Evolutionary conservation across 208 protist species (phyloP).

Genomic region (Wallacemonas sp.): DNA sequence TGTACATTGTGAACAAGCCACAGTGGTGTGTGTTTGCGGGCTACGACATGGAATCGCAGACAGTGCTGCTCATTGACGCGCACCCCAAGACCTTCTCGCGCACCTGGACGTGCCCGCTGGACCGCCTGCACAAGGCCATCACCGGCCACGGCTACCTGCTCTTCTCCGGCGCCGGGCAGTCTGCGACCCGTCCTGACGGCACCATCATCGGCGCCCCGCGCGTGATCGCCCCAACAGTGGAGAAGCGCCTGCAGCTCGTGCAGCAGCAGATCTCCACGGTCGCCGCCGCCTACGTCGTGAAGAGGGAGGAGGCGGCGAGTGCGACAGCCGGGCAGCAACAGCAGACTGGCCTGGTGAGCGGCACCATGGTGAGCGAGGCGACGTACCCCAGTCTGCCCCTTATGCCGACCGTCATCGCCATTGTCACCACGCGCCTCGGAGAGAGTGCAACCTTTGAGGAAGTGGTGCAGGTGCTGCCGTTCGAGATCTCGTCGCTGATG

Average conservation of each 20-base stretch:
- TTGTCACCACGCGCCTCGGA: conserved; percentile 66
- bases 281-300: background rate
- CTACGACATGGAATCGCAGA: conserved; percentile 88
- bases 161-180: conserved; percentile 41
- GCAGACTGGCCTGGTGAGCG: no score
- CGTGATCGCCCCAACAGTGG: conserved; percentile 56
- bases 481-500: conserved; percentile 73
- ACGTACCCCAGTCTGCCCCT: conserved; percentile 68
- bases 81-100: conserved; percentile 85
- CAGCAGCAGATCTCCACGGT: conserved; percentile 42
- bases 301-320: background rate
- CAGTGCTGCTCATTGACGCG: conserved; percentile 79
- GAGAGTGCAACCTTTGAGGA: conserved; percentile 72
- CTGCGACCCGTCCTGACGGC: conserved; percentile 10
- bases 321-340: background rate
- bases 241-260: conserved; percentile 63
- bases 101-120: conserved; percentile 81
- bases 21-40: conserved; percentile 88
- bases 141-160: conserved; percentile 87
- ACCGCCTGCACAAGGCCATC: conserved; percentile 88
- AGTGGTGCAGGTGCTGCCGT: conserved; percentile 71
- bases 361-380: conserved; percentile 38
- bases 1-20: conserved; percentile 68
- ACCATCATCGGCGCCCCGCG: conserved; percentile 56
- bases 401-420: conserved; percentile 80